phyloP scores from a whole-genome alignment of 768 basidiomycete species.

The Macrolepiota fuliginosa region DNA sequence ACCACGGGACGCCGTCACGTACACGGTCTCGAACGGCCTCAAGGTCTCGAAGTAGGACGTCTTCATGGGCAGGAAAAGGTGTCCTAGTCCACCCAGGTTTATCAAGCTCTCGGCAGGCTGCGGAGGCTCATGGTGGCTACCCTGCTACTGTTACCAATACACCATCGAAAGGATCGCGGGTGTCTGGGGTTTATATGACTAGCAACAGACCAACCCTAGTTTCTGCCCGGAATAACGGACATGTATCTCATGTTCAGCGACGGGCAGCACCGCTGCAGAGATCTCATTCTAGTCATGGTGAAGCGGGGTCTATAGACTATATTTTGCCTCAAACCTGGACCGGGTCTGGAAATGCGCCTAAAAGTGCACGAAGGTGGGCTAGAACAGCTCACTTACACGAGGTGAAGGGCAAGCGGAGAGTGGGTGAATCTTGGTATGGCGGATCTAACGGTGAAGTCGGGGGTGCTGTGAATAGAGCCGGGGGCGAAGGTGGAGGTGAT shows the following conservation, averaged over 20 bases:
- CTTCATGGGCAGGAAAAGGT: neutral
- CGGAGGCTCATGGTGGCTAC: neutral
- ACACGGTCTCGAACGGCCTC: neutral
- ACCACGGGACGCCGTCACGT: neutral
- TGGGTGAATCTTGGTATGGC: neutral
- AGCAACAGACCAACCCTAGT: neutral
- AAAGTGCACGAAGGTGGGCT: conserved; percentile 57
- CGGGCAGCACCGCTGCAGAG: conserved; percentile 1
- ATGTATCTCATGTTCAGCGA: neutral
- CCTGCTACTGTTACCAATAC: neutral
- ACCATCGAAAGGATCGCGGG: conserved; percentile 2
- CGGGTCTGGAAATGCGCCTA: conserved; percentile 30
- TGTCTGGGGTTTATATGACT: conserved; percentile 3
- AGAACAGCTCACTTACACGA: conserved; percentile 63
- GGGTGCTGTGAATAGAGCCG: neutral
- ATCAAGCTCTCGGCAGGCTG: neutral
- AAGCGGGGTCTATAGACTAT: conserved; percentile 10
- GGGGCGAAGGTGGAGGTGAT: neutral
- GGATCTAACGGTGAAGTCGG: neutral
- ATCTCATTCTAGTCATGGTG: conserved; percentile 11
- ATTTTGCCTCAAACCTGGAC: conserved; percentile 3
- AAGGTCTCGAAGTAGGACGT: conserved; percentile 5
- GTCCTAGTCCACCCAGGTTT: neutral
- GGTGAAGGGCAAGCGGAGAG: conserved; percentile 3
- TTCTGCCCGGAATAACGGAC: neutral